Conservation (phyloP, 129 eudicot species). For the Tagetes patula region DNA sequence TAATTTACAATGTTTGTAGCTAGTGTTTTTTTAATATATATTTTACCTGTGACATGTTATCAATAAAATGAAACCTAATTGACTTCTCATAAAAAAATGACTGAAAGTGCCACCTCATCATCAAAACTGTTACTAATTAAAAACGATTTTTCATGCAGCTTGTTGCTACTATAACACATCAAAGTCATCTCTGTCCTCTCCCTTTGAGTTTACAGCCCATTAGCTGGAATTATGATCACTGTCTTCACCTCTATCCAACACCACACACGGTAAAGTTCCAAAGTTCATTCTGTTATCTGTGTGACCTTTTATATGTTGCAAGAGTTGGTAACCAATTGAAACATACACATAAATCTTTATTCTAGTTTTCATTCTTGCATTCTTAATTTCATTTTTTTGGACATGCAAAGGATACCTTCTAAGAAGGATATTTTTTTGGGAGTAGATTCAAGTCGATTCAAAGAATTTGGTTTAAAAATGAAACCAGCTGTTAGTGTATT, state of each 20-base stretch:
- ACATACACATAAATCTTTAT: not conserved
- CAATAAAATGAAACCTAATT: not conserved
- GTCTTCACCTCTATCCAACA: conserved; percentile 92
- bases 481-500: not conserved
- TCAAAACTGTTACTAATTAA: not conserved
- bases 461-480: not conserved
- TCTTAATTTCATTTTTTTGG: not conserved
- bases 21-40: not conserved
- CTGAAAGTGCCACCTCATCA: not conserved
- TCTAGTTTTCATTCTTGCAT: not conserved
- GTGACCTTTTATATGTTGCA: conserved; percentile 1
- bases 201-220: conserved; percentile 84
- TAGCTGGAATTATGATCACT: conserved; percentile 87
- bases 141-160: conserved; percentile 55
- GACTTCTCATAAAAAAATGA: not conserved
- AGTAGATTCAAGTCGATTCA: not conserved
- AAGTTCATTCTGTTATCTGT: not conserved
- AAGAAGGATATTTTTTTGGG: not conserved
- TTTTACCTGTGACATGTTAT: not conserved
- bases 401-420: not conserved
- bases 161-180: conserved; percentile 96
- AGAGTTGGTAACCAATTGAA: not conserved
- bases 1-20: not conserved
- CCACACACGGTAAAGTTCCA: conserved; percentile 70
- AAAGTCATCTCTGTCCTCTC: conserved; percentile 94